phyloP scores from a whole-genome alignment of 1,284 basidiomycete species.

The Trichosporon sp. region DNA sequence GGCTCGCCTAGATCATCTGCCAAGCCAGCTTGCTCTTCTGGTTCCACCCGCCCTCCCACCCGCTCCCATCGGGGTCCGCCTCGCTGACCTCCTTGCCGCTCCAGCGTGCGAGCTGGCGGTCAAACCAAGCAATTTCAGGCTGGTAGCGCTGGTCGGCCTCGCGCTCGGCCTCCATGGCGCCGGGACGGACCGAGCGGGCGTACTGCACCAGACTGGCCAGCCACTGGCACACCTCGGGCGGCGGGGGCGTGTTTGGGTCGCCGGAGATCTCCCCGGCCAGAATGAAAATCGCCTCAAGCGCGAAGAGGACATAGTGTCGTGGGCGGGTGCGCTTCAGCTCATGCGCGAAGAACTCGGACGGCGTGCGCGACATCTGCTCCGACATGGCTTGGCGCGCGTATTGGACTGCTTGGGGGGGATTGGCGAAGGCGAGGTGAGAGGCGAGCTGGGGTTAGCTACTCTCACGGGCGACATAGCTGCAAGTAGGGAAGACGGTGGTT shows the following conservation, averaged over 20 bases:
- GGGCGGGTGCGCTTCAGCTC: conserved; percentile 26
- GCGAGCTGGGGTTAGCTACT: conserved; percentile 16
- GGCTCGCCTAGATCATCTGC: conserved; percentile 19
- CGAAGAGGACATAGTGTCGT: conserved; percentile 32
- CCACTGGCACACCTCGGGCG: conserved; percentile 8
- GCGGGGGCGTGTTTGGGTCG: background rate
- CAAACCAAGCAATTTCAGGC: conserved; percentile 26
- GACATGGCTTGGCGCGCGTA: conserved; percentile 13
- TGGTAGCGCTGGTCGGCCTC: conserved; percentile 25
- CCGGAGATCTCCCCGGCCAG: conserved; percentile 17
- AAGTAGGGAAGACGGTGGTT: background rate
- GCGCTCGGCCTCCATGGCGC: conserved; percentile 23
- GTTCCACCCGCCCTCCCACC: conserved; percentile 34
- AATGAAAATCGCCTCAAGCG: conserved; percentile 31
- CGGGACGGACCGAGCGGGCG: conserved; percentile 18
- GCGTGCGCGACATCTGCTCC: background rate
- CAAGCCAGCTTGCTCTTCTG: conserved; percentile 25
- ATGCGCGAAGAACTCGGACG: conserved; percentile 18
- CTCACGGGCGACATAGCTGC: background rate
- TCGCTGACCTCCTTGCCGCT: conserved; percentile 6
- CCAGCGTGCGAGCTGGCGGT: conserved; percentile 25
- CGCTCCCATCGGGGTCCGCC: conserved; percentile 22
- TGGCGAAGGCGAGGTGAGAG: conserved; percentile 22
- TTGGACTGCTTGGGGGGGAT: conserved; percentile 8
- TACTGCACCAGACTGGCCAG: conserved; percentile 19